Percentiles rank a stretch among this genome's conserved stretches.
Conservation (phyloP, 345 rosid species). For the Dimocarpus longan region DNA sequence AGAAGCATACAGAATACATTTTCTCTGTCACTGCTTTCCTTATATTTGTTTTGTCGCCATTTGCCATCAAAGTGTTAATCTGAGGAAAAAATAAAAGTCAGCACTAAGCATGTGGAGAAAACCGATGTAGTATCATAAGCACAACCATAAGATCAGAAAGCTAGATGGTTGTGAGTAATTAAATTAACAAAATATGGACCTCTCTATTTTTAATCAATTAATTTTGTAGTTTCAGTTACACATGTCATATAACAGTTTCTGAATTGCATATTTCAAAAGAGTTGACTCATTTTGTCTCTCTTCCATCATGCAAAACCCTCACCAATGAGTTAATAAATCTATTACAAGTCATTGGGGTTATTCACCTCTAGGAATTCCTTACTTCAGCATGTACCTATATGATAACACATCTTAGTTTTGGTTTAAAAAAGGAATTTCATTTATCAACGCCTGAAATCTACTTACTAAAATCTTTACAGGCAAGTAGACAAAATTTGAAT, state of each 20-base stretch:
- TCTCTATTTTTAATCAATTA: neutral
- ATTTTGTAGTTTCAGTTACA: neutral
- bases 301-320: constrained; percentile 5
- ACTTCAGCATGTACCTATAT: neutral
- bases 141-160: neutral
- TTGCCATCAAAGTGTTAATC: constrained; percentile 73
- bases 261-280: neutral
- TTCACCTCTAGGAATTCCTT: neutral
- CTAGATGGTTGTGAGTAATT: neutral
- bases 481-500: neutral
- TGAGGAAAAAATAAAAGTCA: constrained; percentile 31
- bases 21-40: constrained; percentile 85
- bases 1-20: constrained; percentile 85
- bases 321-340: neutral
- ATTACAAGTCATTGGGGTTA: neutral
- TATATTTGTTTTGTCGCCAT: constrained; percentile 73
- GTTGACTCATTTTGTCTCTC: neutral
- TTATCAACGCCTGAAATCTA: neutral
- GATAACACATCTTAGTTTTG: neutral
- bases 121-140: neutral
- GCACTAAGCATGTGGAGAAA: constrained; percentile 11
- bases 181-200: neutral
- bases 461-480: neutral
- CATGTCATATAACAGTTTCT: neutral
- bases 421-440: neutral